Evolutionary conservation across 768 basidiomycete genomes (phyloP).

Genomic region (Dentipellis sp.): DNA sequence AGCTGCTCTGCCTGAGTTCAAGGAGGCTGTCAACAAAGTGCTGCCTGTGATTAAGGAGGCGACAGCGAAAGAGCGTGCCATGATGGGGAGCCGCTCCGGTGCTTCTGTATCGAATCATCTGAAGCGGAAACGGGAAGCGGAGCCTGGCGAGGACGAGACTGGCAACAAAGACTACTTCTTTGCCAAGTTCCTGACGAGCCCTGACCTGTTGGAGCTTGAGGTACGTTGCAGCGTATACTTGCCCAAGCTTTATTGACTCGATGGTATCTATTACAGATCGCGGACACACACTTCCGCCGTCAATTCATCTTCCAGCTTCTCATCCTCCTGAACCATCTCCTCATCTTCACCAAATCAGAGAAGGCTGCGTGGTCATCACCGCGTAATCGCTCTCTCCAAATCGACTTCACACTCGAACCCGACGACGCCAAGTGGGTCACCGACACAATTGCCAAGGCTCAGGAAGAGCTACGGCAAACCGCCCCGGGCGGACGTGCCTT

Average conservation of each 20-base stretch:
- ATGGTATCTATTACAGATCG: slow-evolving; percentile 41
- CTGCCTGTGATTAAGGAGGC: slow-evolving; percentile 78
- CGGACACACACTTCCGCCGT: slow-evolving; percentile 87
- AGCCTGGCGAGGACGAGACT: slow-evolving; percentile 37
- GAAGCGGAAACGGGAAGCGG: slow-evolving; percentile 62
- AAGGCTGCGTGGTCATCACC: slow-evolving; percentile 52
- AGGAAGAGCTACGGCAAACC: slow-evolving; percentile 56
- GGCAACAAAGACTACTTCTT: slow-evolving; percentile 72
- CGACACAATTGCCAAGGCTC: slow-evolving; percentile 50
- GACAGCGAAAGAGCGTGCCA: slow-evolving; percentile 78
- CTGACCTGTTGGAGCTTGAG: slow-evolving; percentile 82
- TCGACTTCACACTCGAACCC: slow-evolving; percentile 70
- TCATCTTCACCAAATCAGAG: slow-evolving; percentile 60
- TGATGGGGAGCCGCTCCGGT: slow-evolving; percentile 65
- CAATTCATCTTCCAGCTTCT: slow-evolving; percentile 84
- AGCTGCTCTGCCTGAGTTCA: slow-evolving; percentile 53
- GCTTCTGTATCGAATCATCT: slow-evolving; percentile 24
- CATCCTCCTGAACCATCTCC: slow-evolving; percentile 67
- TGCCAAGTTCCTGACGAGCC: slow-evolving; percentile 86
- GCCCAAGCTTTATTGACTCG: background rate
- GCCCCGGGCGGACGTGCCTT: slow-evolving; percentile 72
- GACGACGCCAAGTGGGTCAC: slow-evolving; percentile 69
- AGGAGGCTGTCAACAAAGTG: slow-evolving; percentile 60
- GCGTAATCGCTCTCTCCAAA: slow-evolving; percentile 72
- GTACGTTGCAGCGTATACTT: slow-evolving; percentile 28